Percentiles rank a stretch among this genome's conserved stretches.
These are phyloP conservation scores for Phytophthora palmivora DNA, from an alignment of 352 stramenopile species.

Conservation along the genomic window DNA sequence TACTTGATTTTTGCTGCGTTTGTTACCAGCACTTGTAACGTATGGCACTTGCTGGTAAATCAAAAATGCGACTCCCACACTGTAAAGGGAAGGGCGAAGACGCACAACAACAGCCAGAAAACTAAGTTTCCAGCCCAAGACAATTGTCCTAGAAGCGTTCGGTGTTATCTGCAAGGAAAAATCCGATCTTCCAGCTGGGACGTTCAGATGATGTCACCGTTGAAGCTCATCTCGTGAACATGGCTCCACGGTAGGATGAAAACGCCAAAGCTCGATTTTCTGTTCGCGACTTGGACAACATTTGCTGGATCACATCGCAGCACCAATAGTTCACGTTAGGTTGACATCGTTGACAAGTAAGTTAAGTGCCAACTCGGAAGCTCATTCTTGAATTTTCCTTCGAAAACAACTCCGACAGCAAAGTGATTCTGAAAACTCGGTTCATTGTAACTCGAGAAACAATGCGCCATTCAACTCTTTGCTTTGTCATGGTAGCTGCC, in stretches of 20 bases:
- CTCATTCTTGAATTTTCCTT: slow-evolving; percentile 33
- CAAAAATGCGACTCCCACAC: not conserved
- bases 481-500: slow-evolving; percentile 6
- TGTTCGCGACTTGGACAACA: slow-evolving; percentile 16
- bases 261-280: slow-evolving; percentile 21
- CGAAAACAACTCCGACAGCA: slow-evolving; percentile 19
- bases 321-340: not conserved
- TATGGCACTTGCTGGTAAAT: not conserved
- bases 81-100: slow-evolving; percentile 20
- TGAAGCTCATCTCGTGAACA: slow-evolving; percentile 16
- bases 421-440: slow-evolving; percentile 8
- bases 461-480: slow-evolving; percentile 28
- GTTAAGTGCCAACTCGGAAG: not conserved
- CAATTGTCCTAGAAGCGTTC: slow-evolving; percentile 26
- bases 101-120: not conserved
- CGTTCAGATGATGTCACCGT: slow-evolving; percentile 23
- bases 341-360: slow-evolving; percentile 4
- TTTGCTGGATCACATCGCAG: slow-evolving; percentile 1
- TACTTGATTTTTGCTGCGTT: slow-evolving; percentile 23
- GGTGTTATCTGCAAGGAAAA: slow-evolving; percentile 13
- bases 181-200: slow-evolving; percentile 35
- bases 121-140: slow-evolving; percentile 2
- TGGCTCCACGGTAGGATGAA: slow-evolving; percentile 17
- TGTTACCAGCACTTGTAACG: slow-evolving; percentile 14
- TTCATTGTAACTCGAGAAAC: not conserved